Evolutionary conservation across 495 filamentous ascomycete genomes (phyloP), one percentile per base, ranked within the genome.

Genomic region (Aspergillus leporis): DNA sequence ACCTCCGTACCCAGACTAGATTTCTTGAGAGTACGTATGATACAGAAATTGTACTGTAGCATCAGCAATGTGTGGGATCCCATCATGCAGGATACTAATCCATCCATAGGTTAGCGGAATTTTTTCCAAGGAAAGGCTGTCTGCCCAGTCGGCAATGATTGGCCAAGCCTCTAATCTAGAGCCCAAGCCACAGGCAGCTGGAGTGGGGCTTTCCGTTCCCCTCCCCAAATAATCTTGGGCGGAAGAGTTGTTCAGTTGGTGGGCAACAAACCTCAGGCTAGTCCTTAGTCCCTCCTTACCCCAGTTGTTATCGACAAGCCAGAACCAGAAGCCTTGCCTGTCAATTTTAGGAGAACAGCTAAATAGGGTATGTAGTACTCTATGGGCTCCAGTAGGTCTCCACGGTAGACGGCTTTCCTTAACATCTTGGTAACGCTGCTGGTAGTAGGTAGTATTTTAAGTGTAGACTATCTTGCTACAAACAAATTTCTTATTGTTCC

Each of bases 51-150:
- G 32, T 19, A 43, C 40, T 43, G 40, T 47, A 22, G 43, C 43
- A 47, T 47, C 43, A 59, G 43, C 18, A 48, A 22, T 46, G 54
- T 46, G 54, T 51, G 52, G 59, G 50, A 54, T 58, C 34, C 32
- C 45, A 55, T 47, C n/a, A 54, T 55, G 59, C 53, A 61, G 48
- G 59, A 57, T 49, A 50, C 63, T 66, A 66, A 57, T 30, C 56
- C 52, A 23, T 55, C 56, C 43, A 34, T 53, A 55, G 53, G 56
- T 49, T 55, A 62, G 60, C 23, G 53, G 51, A 43, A 38, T 55
- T 51, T 48, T 23, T 40, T 51, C 51, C 58, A 60, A 64, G 54
- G 50, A 49, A 50, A 57, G 50, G 53, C 53, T 57, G 43, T 49
- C 23, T 31, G 46, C 31, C 46, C 49, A 32, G 25, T 45, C n/a